Percentiles rank a stretch among this genome's conserved stretches.
phyloP scores from a whole-genome alignment of 371 early-diverging fungal species.

The Mortierella sp. region DNA sequence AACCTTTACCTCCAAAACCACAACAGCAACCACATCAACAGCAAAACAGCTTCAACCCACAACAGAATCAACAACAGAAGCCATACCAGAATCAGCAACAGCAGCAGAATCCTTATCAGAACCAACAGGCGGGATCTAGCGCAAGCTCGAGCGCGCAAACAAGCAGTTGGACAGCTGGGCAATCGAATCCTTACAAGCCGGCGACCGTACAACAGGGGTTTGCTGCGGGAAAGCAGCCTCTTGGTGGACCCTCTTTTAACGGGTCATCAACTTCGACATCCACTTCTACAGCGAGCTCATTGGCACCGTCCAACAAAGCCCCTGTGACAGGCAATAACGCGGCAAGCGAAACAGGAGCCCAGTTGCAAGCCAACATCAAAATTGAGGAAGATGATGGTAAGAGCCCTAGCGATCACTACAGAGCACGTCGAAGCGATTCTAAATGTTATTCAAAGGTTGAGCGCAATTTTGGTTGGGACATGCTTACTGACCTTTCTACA shows the following conservation, averaged over 20 bases:
- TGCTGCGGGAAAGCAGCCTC: background rate
- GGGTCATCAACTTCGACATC: background rate
- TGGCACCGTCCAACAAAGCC: background rate
- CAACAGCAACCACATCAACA: conserved; percentile 5
- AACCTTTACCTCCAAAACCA: background rate
- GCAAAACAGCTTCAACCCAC: conserved; percentile 16
- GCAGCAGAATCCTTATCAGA: background rate
- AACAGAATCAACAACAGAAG: background rate
- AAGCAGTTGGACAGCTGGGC: background rate
- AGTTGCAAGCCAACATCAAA: background rate
- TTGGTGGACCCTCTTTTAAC: background rate
- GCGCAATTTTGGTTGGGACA: background rate
- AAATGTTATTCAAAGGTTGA: background rate
- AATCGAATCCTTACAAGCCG: conserved; percentile 6
- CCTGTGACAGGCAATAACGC: too few relatives aligned
- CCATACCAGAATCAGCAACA: background rate
- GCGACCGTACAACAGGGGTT: background rate
- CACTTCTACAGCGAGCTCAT: background rate
- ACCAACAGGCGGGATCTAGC: background rate
- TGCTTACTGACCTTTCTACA: conserved; percentile 13
- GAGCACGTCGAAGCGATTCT: background rate
- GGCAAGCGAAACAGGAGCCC: background rate
- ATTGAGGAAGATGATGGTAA: conserved; percentile 32
- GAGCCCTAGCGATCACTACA: background rate
- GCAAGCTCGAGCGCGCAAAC: background rate